A percentile compares a stretch with the other conserved stretches of the same genome.
Conservation (phyloP, 306 rosid genomes). For the Potentilla sterilis region DNA sequence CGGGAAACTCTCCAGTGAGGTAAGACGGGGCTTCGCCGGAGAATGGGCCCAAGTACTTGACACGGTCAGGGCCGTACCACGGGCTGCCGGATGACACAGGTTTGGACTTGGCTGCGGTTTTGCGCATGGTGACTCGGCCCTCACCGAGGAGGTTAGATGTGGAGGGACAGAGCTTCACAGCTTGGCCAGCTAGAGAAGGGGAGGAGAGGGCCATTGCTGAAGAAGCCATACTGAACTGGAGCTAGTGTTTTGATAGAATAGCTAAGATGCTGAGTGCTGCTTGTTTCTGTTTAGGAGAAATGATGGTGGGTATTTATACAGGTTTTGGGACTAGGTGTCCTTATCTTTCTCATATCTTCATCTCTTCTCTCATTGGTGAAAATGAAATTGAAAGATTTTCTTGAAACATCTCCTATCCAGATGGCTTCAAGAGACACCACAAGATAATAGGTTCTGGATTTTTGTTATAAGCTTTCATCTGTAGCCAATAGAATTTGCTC, state of each 20-base stretch:
- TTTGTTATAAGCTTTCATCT: too few relatives aligned
- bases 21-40: not conserved
- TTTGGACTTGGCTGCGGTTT: not conserved
- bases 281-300: not conserved
- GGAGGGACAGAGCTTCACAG: not conserved
- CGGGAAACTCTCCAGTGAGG: not conserved
- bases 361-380: not conserved
- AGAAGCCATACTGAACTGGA: not conserved
- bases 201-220: not conserved
- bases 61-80: not conserved
- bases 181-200: not conserved
- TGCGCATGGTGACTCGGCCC: not conserved
- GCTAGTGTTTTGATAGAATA: not conserved
- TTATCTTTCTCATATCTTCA: not conserved
- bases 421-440: too few relatives aligned
- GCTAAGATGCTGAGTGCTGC: not conserved
- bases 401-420: not conserved
- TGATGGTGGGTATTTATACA: not conserved
- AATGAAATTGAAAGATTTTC: not conserved
- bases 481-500: too few relatives aligned
- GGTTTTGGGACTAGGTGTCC: not conserved
- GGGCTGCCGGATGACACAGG: not conserved
- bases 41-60: constrained; percentile 3
- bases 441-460: too few relatives aligned
- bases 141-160: not conserved